Conservation (phyloP, 2,329 filamentous ascomycete genomes). For the Fusarium miscanthi region DNA sequence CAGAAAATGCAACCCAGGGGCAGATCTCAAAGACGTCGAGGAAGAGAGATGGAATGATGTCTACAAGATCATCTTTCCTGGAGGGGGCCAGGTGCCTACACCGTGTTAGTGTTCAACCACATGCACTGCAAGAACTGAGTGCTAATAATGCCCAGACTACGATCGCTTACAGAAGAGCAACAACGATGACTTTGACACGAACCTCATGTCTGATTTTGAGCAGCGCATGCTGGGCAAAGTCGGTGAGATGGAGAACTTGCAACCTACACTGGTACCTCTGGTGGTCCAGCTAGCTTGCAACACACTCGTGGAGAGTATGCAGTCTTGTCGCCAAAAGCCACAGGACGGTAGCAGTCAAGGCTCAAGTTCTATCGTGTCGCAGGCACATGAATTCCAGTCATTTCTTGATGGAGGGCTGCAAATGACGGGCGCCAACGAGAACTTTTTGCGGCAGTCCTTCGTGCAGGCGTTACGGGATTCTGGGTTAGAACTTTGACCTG, state of each 20-base stretch:
- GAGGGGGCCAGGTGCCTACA: constrained; percentile 2
- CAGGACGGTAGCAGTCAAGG: background rate
- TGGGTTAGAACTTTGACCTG: background rate
- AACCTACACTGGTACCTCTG: background rate
- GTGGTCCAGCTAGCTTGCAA: background rate
- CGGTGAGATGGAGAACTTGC: background rate
- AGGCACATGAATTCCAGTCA: background rate
- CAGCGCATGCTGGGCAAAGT: background rate
- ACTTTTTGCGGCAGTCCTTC: background rate
- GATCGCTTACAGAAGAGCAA: background rate
- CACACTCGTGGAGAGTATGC: constrained; percentile 3
- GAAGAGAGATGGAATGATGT: constrained; percentile 28
- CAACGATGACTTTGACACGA: background rate
- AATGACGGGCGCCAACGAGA: background rate
- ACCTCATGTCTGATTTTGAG: constrained; percentile 1
- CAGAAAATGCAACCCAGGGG: background rate
- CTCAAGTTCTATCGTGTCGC: background rate
- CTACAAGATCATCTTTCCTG: constrained; percentile 30
- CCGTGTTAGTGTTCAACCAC: constrained; percentile 26
- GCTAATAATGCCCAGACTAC: constrained; percentile 23
- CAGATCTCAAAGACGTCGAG: constrained; percentile 1
- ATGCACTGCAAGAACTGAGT: background rate
- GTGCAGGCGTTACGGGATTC: background rate
- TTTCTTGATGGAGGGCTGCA: background rate
- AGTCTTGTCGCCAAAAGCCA: background rate